Evolutionary conservation across 371 early-diverging fungal genomes (phyloP).

Genomic region (Lichtheimia hyalospora): DNA sequence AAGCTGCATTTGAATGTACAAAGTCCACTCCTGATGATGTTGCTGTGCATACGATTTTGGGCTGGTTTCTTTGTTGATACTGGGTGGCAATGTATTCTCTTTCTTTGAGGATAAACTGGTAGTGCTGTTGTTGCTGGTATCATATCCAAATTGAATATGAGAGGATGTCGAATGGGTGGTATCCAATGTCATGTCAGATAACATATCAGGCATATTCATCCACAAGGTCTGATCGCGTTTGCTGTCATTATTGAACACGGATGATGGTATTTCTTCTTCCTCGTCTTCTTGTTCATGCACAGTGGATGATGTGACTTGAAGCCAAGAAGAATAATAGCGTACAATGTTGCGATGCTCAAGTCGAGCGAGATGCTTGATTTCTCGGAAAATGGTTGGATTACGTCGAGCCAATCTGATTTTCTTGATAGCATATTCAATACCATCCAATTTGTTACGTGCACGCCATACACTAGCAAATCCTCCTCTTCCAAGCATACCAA

Average conservation of each 20-base stretch:
- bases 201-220: no score
- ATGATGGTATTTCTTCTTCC: background rate
- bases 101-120: no score
- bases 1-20: constrained; percentile 88
- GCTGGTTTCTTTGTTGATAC: background rate
- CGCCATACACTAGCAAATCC: constrained; percentile 91
- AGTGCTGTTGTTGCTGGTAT: background rate
- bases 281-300: constrained; percentile 17
- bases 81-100: no score
- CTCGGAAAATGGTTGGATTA: constrained; percentile 66
- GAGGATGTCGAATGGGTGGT: no score
- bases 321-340: constrained; percentile 91
- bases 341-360: constrained; percentile 90
- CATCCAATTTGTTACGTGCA: constrained; percentile 78
- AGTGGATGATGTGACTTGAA: constrained; percentile 59
- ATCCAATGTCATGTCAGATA: no score
- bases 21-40: constrained; percentile 41
- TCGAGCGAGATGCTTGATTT: constrained; percentile 89
- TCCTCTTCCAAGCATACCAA: constrained; percentile 81
- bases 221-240: no score
- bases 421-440: constrained; percentile 89
- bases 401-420: constrained; percentile 56
- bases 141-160: constrained; percentile 5
- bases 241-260: no score
- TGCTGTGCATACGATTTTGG: constrained; percentile 6